Conservation (phyloP, 805 yeast species). For the Zygotorulaspora florentina region DNA sequence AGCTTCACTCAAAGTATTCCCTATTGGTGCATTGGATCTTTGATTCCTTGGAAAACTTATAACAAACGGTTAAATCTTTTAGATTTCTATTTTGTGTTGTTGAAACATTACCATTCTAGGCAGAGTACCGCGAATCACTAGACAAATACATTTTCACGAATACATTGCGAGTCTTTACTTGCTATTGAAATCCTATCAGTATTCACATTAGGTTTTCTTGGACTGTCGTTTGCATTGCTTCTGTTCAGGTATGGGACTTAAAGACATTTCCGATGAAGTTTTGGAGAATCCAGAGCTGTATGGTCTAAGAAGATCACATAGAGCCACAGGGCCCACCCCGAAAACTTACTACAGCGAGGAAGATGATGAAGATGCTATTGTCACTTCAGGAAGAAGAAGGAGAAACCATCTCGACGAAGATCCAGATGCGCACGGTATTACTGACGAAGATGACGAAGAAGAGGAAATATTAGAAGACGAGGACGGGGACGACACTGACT, state of each 20-base stretch:
- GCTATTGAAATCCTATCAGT: no score
- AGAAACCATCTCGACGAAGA: conserved; percentile 23
- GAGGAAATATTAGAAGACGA: conserved; percentile 23
- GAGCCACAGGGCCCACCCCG: conserved; percentile 46
- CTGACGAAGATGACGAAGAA: conserved; percentile 31
- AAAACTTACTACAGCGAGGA: conserved; percentile 23
- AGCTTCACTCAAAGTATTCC: neutral
- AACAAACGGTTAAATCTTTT: neutral
- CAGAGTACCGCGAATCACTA: neutral
- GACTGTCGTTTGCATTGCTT: neutral
- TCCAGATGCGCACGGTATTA: conserved; percentile 28
- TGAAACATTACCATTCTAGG: neutral
- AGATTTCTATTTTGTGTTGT: neutral
- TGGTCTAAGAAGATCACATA: conserved; percentile 72
- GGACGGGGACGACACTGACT: conserved; percentile 21
- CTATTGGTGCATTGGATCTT: neutral
- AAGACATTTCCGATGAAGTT: conserved; percentile 47
- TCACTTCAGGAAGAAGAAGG: conserved; percentile 22
- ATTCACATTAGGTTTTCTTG: no score
- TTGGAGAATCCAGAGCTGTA: conserved; percentile 74
- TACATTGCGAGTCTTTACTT: no score
- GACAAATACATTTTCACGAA: no score
- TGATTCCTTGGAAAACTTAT: neutral
- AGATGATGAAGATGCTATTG: conserved; percentile 32
- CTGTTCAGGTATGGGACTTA: neutral